phyloP scores from a whole-genome alignment of 176 grass and related monocot species.

The Avena sativa region DNA sequence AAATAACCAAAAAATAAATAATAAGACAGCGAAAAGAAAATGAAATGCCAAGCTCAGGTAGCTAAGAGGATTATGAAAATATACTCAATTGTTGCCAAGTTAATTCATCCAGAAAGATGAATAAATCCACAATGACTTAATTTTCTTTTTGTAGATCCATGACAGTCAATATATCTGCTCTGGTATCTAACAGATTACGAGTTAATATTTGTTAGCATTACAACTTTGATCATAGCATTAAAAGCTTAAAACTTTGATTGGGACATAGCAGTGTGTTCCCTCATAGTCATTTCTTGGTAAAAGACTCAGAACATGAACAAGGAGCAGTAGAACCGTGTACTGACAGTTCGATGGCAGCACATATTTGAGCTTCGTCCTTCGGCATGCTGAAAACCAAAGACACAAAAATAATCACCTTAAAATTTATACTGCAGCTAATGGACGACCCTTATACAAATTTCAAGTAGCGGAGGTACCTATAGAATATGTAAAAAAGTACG shows the following conservation, averaged over 20 bases:
- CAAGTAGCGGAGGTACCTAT: conserved; percentile 66
- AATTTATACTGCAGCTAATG: conserved; percentile 15
- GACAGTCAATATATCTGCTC: not conserved
- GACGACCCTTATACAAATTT: conserved; percentile 10
- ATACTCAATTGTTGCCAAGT: not conserved
- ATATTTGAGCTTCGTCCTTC: conserved; percentile 94
- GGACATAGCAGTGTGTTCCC: conserved; percentile 16
- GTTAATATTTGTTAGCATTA: not conserved
- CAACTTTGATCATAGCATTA: conserved; percentile 10
- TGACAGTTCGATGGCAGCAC: conserved; percentile 59
- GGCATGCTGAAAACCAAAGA: conserved; percentile 82
- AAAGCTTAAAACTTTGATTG: not conserved
- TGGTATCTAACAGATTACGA: not conserved
- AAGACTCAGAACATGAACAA: not conserved
- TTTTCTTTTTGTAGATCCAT: not conserved
- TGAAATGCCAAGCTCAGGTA: not conserved
- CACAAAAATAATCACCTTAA: conserved; percentile 30
- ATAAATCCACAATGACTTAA: not conserved
- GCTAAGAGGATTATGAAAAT: not conserved
- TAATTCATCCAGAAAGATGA: not conserved
- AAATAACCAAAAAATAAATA: not conserved
- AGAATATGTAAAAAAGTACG: conserved; percentile 94
- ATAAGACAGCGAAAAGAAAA: too few species aligned
- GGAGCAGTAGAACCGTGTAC: not conserved
- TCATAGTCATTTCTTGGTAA: not conserved